Evolutionary conservation across 441 rosid species (phyloP).

Genomic region (Brassica balearica): DNA sequence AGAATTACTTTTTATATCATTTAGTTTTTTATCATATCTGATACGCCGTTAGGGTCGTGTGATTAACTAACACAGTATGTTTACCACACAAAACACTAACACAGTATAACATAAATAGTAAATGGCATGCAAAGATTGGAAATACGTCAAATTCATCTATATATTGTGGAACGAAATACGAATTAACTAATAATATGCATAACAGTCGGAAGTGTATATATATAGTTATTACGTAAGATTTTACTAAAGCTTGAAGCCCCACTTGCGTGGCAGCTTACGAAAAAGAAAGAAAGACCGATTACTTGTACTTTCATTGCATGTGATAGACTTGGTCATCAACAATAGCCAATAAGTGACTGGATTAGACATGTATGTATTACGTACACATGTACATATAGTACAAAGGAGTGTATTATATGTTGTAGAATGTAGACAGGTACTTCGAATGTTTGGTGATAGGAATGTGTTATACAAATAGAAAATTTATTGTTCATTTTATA

Average conservation of each 20-base stretch:
- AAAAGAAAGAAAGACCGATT: conserved; percentile 28
- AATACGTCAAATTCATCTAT: neutral
- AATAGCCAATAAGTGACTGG: conserved; percentile 21
- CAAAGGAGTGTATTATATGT: conserved; percentile 30
- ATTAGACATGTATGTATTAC: conserved; percentile 18
- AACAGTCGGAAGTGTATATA: neutral
- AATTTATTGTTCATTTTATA: neutral
- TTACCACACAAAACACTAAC: neutral
- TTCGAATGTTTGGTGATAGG: conserved; percentile 45
- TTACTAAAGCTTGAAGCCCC: conserved; percentile 35
- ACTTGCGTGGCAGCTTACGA: conserved; percentile 45
- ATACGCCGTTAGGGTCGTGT: conserved; percentile 22
- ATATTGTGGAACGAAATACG: neutral
- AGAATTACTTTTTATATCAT: neutral
- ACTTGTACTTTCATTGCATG: conserved; percentile 33
- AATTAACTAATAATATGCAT: neutral
- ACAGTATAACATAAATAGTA: neutral
- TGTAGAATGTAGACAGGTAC: conserved; percentile 41
- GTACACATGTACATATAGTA: conserved; percentile 11
- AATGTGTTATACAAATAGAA: conserved; percentile 26
- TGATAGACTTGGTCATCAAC: conserved; percentile 38
- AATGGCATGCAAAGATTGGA: neutral
- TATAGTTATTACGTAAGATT: conserved; percentile 15
- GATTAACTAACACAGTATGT: conserved; percentile 3
- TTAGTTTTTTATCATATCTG: conserved; percentile 12